phyloP scores from a whole-genome alignment of 441 rosid genomes.

The Adansonia rubrostipa region DNA sequence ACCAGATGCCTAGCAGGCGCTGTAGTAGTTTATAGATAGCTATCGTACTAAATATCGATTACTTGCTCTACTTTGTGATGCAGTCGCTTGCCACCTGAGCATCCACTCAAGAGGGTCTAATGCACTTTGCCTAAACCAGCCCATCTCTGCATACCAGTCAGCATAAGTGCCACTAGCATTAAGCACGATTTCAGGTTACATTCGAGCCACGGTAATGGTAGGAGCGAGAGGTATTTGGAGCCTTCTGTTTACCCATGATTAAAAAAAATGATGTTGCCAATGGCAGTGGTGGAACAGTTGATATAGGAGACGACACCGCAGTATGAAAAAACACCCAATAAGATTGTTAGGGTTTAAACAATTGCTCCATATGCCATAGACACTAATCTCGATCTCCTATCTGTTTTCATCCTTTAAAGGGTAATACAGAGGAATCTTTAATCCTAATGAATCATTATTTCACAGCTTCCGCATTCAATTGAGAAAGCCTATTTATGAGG shows the following conservation, averaged over 20 bases:
- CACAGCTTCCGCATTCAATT: not conserved
- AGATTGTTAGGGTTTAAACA: not conserved
- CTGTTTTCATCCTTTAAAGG: not conserved
- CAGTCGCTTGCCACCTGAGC: slow-evolving; percentile 73
- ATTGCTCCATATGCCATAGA: not conserved
- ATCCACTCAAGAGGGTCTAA: slow-evolving; percentile 74
- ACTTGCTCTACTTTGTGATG: slow-evolving; percentile 76
- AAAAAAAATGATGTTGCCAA: slow-evolving; percentile 66
- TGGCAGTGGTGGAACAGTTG: slow-evolving; percentile 54
- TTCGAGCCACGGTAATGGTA: slow-evolving; percentile 55
- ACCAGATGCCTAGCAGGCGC: slow-evolving; percentile 51
- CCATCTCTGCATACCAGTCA: slow-evolving; percentile 50
- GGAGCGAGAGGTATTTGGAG: slow-evolving; percentile 75
- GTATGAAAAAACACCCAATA: slow-evolving; percentile 10
- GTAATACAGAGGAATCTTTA: not conserved
- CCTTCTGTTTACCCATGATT: slow-evolving; percentile 60
- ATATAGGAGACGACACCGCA: not conserved
- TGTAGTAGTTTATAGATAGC: slow-evolving; percentile 55
- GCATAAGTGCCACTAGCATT: slow-evolving; percentile 54
- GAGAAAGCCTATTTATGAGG: not conserved
- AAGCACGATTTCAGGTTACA: slow-evolving; percentile 50
- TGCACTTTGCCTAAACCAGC: slow-evolving; percentile 76
- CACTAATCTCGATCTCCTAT: not conserved
- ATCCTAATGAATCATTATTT: not conserved
- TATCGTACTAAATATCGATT: slow-evolving; percentile 78